Evolutionary conservation across 1,284 basidiomycete species (phyloP), one percentile per base, ranked within the genome.

Genomic region (Irpex sp.): DNA sequence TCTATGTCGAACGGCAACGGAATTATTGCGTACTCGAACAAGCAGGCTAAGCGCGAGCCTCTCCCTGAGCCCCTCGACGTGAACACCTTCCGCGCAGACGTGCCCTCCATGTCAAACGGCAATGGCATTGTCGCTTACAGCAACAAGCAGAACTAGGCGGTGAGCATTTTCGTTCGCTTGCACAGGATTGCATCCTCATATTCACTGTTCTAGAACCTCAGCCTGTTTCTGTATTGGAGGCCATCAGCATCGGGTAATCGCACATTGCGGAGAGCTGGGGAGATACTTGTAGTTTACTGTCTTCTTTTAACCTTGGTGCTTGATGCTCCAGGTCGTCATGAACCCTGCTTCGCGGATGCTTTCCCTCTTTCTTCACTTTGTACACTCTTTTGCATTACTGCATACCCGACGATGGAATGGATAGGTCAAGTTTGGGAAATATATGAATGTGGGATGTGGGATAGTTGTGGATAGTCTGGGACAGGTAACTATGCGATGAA

Each of bases 371-470:
- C 15, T 15, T 57, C 49, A 50, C 17, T 59, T 61, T 57, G 21
- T 63, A 39, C 61, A 60, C 53, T 62, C 60, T 61, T 63, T 57
- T 63, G 57, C 57, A 49, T 61, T 61, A 55, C 56, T 64, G 60
- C 55, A 26, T 56, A 61, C 43, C 37, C 43, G 21, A 51, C 47
- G 47, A 56, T 56, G 49, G 62, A 63, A 64, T 60, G 35, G 26
- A 57, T 19, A 60, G 65, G 60, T 66, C 61, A 64, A 66, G 66
- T 59, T 50, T 62, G 65, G 65, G 65, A 66, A 64, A 11, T 43
- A 9, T 4, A 15, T 11, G 7, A 26, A 26, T 26, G 26, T 26
- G 26, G 26, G 26, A 26, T 26, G 26, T 26, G 26, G 26, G 26
- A 26, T 26, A 26, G 4, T 26, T 26, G 26, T 26, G 26, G 3